These are phyloP conservation scores for Geotrichum macrosporum DNA, from an alignment of 1,139 yeast genomes.

Conservation along the genomic window DNA sequence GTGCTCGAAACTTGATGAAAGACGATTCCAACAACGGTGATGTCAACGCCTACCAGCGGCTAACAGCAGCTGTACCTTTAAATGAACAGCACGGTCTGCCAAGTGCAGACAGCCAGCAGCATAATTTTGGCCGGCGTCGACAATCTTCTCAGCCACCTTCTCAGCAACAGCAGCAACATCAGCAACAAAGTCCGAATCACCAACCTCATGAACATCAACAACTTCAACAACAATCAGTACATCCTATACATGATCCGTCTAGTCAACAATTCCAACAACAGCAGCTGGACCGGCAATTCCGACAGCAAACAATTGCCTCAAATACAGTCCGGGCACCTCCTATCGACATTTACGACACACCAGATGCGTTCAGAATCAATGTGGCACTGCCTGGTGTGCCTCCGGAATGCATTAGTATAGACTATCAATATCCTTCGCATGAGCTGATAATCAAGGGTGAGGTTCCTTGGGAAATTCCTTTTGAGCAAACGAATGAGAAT, in stretches of 20 bases:
- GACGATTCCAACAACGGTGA: no score
- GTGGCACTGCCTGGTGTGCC: slow-evolving; percentile 15
- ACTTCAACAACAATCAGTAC: not conserved
- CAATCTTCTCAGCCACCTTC: not conserved
- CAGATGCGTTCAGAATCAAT: slow-evolving; percentile 8
- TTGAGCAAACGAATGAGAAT: no score
- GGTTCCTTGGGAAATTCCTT: slow-evolving; percentile 10
- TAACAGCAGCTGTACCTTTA: no score
- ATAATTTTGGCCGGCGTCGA: no score
- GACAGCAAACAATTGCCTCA: not conserved
- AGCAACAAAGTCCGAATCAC: not conserved
- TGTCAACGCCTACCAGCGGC: no score
- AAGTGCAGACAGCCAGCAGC: no score
- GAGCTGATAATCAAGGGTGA: slow-evolving; percentile 10
- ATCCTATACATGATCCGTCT: not conserved
- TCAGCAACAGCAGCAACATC: slow-evolving; percentile 1
- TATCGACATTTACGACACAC: slow-evolving; percentile 14
- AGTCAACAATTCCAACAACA: not conserved
- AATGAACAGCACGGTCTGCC: no score
- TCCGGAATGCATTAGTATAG: slow-evolving; percentile 9
- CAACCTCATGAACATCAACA: not conserved
- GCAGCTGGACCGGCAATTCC: no score
- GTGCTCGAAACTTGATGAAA: no score
- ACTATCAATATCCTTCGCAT: slow-evolving; percentile 8
- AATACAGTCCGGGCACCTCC: slow-evolving; percentile 9